Evolutionary conservation across 331 rosid species (phyloP), one percentile per base, ranked within the genome.

Genomic region (Telfairia occidentalis): DNA sequence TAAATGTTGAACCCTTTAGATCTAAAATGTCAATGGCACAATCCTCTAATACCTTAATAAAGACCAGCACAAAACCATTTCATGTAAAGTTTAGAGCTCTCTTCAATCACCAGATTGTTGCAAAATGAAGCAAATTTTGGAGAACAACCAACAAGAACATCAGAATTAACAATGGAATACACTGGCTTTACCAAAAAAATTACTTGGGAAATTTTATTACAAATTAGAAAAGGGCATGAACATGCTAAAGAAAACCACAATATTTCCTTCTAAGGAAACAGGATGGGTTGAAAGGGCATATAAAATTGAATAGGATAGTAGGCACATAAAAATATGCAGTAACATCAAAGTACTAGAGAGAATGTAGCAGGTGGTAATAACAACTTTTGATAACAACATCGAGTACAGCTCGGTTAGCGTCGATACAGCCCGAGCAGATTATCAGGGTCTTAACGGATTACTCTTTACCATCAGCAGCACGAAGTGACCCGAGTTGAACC

Each of bases 401-500:
- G 43, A 45, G 16, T 43, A 26, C 24, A 43, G 74, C 57, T 70
- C 24, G 4, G 74, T 38, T 70, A 7, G 55, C 21, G 38, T 37
- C 12, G 13, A 69, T 7, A 3, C 38, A 13, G 13, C 38, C 35
- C 37, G 57, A 15, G 2, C 9, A 7, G 74, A 3, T 42, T 70
- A 43, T 15, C 18, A 3, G 55, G 55, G 40, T 6, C 7, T 16
- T 26, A 13, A 43, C 74, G 49, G 45, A 16, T 75, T 45, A 90
- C 71, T 95, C 97, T 77, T 90, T 95, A 79, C 96, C 97, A 60
- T 95, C 97, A 21, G 99, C 97, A 1, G 96, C 93, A 42, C 90
- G 97, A 12, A 95, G 93, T 1, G 99, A 90, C 70, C 99, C 99
- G 9, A 95, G 93, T 76, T 90, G 97, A 83, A 95, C 97, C 0